Conservation (phyloP, 2,329 filamentous ascomycete species). For the Nemania sp. region DNA sequence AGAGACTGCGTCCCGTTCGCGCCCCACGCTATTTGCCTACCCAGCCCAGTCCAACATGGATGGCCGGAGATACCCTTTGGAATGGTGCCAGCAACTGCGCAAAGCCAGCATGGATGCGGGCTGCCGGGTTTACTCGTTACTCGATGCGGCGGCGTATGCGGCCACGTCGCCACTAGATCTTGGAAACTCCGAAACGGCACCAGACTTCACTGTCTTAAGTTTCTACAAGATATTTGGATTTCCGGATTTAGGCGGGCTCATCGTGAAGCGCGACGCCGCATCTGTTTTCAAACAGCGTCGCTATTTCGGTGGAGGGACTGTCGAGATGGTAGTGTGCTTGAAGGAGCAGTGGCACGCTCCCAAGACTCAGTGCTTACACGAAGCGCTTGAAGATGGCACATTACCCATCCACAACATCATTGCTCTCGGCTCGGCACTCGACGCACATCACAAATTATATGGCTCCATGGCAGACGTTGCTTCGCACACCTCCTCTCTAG, state of each 20-base stretch:
- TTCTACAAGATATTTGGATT: slow-evolving; percentile 99
- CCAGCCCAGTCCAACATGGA: slow-evolving; percentile 95
- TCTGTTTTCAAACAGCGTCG: slow-evolving; percentile 66
- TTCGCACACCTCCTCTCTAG: slow-evolving; percentile 70
- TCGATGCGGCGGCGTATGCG: slow-evolving; percentile 83
- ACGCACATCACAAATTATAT: slow-evolving; percentile 70
- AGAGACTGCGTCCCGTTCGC: slow-evolving; percentile 29
- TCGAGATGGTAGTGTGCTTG: slow-evolving; percentile 82
- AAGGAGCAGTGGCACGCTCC: slow-evolving; percentile 81
- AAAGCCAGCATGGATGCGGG: slow-evolving; percentile 32
- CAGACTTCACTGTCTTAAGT: slow-evolving; percentile 86
- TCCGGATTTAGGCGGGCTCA: slow-evolving; percentile 83
- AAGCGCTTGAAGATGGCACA: slow-evolving; percentile 87
- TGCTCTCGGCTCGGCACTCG: slow-evolving; percentile 75
- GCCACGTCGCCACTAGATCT: slow-evolving; percentile 79
- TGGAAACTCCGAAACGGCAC: slow-evolving; percentile 60
- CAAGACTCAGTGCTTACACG: slow-evolving; percentile 74
- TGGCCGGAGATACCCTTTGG: slow-evolving; percentile 72
- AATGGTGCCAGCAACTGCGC: slow-evolving; percentile 64
- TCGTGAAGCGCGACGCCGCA: slow-evolving; percentile 75
- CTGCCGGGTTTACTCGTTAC: slow-evolving; percentile 63
- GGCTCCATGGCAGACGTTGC: slow-evolving; percentile 71
- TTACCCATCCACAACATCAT: slow-evolving; percentile 89
- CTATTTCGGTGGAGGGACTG: slow-evolving; percentile 95
- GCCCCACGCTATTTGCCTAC: slow-evolving; percentile 70